A percentile compares a stretch with the other conserved stretches of the same genome.
phyloP scores from a whole-genome alignment of 768 basidiomycete genomes.

The Inosperma sp. region DNA sequence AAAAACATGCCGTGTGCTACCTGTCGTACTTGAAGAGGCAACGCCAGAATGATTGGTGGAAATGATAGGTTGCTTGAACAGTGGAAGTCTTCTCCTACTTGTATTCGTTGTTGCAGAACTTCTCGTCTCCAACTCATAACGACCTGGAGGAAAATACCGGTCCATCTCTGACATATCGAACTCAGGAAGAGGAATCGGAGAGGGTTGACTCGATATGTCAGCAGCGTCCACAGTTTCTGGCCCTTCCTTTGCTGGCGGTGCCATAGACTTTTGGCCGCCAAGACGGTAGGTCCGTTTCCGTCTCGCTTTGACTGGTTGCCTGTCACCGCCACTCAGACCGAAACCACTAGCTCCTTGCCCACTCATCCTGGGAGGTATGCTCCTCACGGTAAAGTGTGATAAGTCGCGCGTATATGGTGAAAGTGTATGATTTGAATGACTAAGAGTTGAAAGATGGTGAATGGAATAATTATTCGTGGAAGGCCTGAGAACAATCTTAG shows the following conservation, averaged over 20 bases:
- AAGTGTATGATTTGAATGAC: slow-evolving; percentile 87
- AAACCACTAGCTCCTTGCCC: slow-evolving; percentile 18
- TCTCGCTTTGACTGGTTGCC: slow-evolving; percentile 63
- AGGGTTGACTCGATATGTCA: neutral
- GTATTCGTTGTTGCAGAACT: neutral
- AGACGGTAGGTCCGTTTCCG: slow-evolving; percentile 71
- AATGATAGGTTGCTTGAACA: too few relatives aligned
- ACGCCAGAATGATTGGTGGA: too few relatives aligned
- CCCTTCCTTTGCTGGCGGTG: slow-evolving; percentile 1
- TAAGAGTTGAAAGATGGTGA: slow-evolving; percentile 82
- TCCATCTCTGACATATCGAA: slow-evolving; percentile 49
- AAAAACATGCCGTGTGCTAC: too few relatives aligned
- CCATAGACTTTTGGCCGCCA: slow-evolving; percentile 35
- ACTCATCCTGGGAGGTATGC: slow-evolving; percentile 61
- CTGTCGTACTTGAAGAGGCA: too few relatives aligned
- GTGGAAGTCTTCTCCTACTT: neutral
- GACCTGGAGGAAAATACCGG: slow-evolving; percentile 45
- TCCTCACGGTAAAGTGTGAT: slow-evolving; percentile 89
- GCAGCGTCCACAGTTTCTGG: neutral
- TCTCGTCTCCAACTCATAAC: neutral
- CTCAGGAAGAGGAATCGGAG: slow-evolving; percentile 6
- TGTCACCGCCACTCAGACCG: slow-evolving; percentile 28
- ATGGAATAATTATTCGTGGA: slow-evolving; percentile 67
- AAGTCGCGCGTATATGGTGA: slow-evolving; percentile 90
- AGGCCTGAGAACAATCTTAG: slow-evolving; percentile 62